Evolutionary conservation across 2,329 filamentous ascomycete genomes (phyloP), one percentile per base, ranked within the genome.

Genomic region (Tolypocladium tropicale): DNA sequence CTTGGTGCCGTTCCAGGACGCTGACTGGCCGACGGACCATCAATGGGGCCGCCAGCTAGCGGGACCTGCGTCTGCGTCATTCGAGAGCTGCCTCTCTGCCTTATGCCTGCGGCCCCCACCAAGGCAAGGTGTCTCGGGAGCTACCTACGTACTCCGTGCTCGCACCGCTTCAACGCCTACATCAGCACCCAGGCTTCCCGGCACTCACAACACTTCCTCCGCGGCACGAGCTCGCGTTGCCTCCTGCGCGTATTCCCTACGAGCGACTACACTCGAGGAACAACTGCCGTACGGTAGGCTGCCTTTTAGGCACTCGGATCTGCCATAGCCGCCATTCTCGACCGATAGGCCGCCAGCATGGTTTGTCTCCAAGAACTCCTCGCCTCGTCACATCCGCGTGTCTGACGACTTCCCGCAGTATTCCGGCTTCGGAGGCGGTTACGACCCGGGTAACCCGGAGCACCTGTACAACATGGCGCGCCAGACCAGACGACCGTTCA

Each of bases 391-490:
- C 28, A 48, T 48, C 21, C 12, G 25, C 23, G 3, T n/a, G 3
- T 48, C 54, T 60, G 41, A 60, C 54, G 25, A 32, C 43, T 46
- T 70, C 60, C 55, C 64, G n/a, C 11, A 57, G 56, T 57, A 67
- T 58, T 68, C 75, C 34, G 71, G 70, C 56, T 73, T 68, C 58
- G 73, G 72, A 57, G 70, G 70, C 53, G 74, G 69, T 51, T 76
- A 75, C 61, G 76, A 79, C 63, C 72, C 76, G 57, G 69, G 68
- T 58, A 75, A 79, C 62, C 73, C 76, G n/a, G 71, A 74, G 33
- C 71, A 76, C 57, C 73, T 79, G 65, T 77, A 74, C 66, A 75
- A 75, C 66, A 74, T 79, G 72, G 75, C 75, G 39, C 71, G 70
- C 57, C 65, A 67, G 55, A 72, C 74, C 56, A 76, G 79, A 57